Evolutionary conservation across 2,329 filamentous ascomycete species (phyloP).

Genomic region (Aspergillus alliaceus): DNA sequence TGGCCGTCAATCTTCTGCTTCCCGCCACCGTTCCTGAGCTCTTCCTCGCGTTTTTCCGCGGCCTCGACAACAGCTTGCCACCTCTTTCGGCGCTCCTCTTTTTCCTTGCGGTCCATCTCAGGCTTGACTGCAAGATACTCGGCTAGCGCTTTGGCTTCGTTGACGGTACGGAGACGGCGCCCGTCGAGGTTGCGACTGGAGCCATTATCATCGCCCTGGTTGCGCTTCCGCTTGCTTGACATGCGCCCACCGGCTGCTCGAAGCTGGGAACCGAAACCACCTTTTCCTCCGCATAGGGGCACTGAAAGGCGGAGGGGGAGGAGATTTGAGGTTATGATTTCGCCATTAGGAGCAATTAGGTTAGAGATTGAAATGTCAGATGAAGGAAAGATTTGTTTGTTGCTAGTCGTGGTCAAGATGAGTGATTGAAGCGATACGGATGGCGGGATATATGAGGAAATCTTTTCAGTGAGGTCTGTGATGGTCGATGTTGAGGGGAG

Average conservation of each 20-base stretch:
- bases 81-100: slow-evolving; percentile 74
- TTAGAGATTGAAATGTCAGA: slow-evolving; percentile 60
- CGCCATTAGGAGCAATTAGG: slow-evolving; percentile 48
- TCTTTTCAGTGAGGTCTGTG: slow-evolving; percentile 63
- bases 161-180: slow-evolving; percentile 83
- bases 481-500: slow-evolving; percentile 65
- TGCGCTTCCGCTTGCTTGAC: slow-evolving; percentile 90
- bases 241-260: slow-evolving; percentile 96
- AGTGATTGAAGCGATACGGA: slow-evolving; percentile 58
- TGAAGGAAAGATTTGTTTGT: slow-evolving; percentile 63
- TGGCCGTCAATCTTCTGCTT: slow-evolving; percentile 72
- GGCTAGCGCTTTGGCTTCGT: slow-evolving; percentile 90
- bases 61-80: slow-evolving; percentile 88
- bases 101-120: slow-evolving; percentile 93
- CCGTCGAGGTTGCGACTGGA: slow-evolving; percentile 94
- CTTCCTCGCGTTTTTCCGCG: slow-evolving; percentile 79
- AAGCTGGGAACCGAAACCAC: slow-evolving; percentile 95
- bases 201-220: slow-evolving; percentile 77
- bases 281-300: slow-evolving; percentile 87
- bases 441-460: slow-evolving; percentile 60
- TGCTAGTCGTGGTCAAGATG: slow-evolving; percentile 78
- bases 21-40: slow-evolving; percentile 73
- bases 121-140: slow-evolving; percentile 95
- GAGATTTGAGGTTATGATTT: slow-evolving; percentile 60
- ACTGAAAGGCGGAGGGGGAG: slow-evolving; percentile 78